phyloP scores from a whole-genome alignment of 768 basidiomycete species.

The Cystofilobasidium bisporidii region DNA sequence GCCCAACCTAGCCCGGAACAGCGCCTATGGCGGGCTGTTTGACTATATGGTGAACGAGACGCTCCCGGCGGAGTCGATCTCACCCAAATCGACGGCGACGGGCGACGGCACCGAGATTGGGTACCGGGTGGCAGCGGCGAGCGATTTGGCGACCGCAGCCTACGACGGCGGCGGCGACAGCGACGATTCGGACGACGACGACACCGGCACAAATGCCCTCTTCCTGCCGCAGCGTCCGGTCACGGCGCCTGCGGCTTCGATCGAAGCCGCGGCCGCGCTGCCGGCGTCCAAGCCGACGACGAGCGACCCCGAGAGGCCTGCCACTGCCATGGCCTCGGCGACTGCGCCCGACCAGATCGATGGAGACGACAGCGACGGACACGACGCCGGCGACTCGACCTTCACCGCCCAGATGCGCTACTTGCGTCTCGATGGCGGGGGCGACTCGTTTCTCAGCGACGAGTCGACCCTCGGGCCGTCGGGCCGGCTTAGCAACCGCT shows the following conservation, averaged over 20 bases:
- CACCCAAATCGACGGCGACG: background rate
- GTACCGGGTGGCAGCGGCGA: background rate
- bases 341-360: background rate
- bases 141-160: background rate
- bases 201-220: conserved; percentile 23
- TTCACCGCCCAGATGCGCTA: background rate
- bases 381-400: background rate
- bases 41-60: conserved; percentile 5
- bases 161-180: background rate
- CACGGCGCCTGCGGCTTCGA: background rate
- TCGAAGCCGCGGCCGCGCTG: background rate
- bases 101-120: background rate
- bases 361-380: background rate
- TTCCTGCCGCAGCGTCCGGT: conserved; percentile 15
- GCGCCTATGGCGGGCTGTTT: conserved; percentile 2
- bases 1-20: background rate
- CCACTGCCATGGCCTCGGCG: no score
- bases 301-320: no score
- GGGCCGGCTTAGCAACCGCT: conserved; percentile 17
- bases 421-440: background rate
- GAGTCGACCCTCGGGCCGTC: background rate
- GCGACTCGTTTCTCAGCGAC: background rate
- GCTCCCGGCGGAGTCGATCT: background rate
- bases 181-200: conserved; percentile 18
- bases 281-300: no score